Evolutionary conservation across 805 yeast species (phyloP), one percentile per base, ranked within the genome.

Genomic region (Ogataea kodamae): DNA sequence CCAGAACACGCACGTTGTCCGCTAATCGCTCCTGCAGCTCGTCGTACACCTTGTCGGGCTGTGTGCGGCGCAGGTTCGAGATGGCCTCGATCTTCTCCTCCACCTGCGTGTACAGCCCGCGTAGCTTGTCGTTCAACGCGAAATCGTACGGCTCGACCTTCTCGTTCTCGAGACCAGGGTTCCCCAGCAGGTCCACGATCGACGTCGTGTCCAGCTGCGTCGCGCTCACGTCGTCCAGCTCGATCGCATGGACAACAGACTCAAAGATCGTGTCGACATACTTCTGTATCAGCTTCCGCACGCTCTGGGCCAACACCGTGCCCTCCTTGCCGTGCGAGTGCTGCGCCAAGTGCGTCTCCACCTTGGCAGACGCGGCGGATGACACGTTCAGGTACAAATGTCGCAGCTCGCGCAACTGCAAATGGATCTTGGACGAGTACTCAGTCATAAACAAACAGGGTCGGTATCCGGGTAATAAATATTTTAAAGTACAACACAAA

Each of bases 131-230:
- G 54, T 81, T 80, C 39, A 82, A 56, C 12, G 70, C 77, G 23
- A 70, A 58, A 50, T 85, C 90, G 55, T 81, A 82, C 1, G 89
- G 87, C 52, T 81, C 92, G 6, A 76, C 68, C 37, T 70, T 70
- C 37, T 46, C 50, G 33, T 46, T 41, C 14, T 49, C 25, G 39
- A 42, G 22, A 5, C 50, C 48, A 2, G 48, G 43, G 32, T 35
- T 41, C 7, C 25, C 34, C 25, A 45, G 29, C n/a, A 48, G 35
- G 9, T 37, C 38, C 3, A 29, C 23, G 5, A 52, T 24, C 18
- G 33, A 29, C 5, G 18, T 12, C 29, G 25, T 10, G 19, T 14
- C 25, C 25, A 24, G 10, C 14, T 20, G 27, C 42, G 43, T 18
- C 30, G 39, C 15, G 43, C 40, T 16, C 47, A 59, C 68, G 5